Evolutionary conservation across 2,329 filamentous ascomycete species (phyloP).

Genomic region (Phaeosphaeriaceae sp.): DNA sequence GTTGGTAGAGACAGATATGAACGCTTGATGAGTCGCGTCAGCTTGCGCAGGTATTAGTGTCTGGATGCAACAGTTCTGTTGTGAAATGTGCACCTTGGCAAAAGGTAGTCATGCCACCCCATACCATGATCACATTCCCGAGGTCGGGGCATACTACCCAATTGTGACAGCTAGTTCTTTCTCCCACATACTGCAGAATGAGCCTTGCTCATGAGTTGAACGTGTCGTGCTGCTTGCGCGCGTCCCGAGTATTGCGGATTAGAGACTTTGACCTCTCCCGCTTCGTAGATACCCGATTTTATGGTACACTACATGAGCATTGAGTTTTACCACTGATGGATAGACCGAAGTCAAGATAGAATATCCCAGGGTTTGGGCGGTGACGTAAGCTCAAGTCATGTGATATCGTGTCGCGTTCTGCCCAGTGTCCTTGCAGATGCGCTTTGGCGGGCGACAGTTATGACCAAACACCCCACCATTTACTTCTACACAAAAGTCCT

Average conservation of each 20-base stretch:
- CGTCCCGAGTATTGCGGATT: no score
- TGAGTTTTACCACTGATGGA: background rate
- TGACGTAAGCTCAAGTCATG: background rate
- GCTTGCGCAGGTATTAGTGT: background rate
- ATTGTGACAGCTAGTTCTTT: background rate
- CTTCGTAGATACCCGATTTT: background rate
- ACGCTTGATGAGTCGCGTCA: background rate
- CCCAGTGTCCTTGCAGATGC: no score
- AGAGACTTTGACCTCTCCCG: background rate
- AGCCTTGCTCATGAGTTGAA: no score
- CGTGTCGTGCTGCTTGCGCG: no score
- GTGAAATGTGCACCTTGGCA: background rate
- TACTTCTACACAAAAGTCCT: background rate
- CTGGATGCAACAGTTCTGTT: background rate
- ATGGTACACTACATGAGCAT: background rate
- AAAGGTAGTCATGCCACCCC: no score
- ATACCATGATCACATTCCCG: no score
- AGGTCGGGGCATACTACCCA: no score
- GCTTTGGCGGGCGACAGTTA: no score
- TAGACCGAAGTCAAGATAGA: background rate
- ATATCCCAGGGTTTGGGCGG: background rate
- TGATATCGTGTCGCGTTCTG: background rate
- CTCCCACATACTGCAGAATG: background rate
- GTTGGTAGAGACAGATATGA: background rate
- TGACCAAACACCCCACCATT: slow-evolving; percentile 2